These are phyloP conservation scores for Naganishia liquefaciens DNA, from an alignment of 1,284 basidiomycete genomes.

Conservation along the genomic window DNA sequence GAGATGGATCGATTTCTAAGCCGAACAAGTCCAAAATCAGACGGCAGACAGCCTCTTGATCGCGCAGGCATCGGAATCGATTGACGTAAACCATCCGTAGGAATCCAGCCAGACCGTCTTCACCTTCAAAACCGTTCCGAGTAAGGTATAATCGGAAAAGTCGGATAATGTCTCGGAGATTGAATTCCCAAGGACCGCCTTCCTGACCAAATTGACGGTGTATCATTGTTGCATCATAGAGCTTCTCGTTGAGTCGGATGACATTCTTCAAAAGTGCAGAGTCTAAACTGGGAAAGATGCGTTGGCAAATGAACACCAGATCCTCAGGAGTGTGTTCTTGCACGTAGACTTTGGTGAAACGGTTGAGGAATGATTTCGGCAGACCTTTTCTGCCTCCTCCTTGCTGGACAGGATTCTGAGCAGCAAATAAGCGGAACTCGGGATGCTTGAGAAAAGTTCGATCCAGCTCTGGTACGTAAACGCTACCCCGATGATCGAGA, in stretches of 20 bases:
- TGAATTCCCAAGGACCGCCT: conserved; percentile 98
- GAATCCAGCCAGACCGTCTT: conserved; percentile 64
- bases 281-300: conserved; percentile 69
- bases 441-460: conserved; percentile 86
- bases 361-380: conserved; percentile 95
- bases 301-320: conserved; percentile 74
- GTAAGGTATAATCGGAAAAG: conserved; percentile 65
- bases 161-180: conserved; percentile 89
- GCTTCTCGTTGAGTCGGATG: conserved; percentile 77
- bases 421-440: conserved; percentile 92
- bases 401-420: conserved; percentile 95
- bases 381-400: conserved; percentile 97
- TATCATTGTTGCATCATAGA: conserved; percentile 71
- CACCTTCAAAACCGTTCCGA: conserved; percentile 62
- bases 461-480: conserved; percentile 93
- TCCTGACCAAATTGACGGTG: conserved; percentile 73
- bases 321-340: conserved; percentile 82
- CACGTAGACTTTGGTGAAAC: conserved; percentile 96
- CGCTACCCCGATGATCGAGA: conserved; percentile 91
- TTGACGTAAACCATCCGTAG: conserved; percentile 76
- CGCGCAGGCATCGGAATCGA: conserved; percentile 74
- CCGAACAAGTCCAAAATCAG: conserved; percentile 69
- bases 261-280: conserved; percentile 65
- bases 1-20: conserved; percentile 43
- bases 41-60: conserved; percentile 63